Conservation (phyloP, 352 stramenopile species). For the Aphanomyces cochlioides region DNA sequence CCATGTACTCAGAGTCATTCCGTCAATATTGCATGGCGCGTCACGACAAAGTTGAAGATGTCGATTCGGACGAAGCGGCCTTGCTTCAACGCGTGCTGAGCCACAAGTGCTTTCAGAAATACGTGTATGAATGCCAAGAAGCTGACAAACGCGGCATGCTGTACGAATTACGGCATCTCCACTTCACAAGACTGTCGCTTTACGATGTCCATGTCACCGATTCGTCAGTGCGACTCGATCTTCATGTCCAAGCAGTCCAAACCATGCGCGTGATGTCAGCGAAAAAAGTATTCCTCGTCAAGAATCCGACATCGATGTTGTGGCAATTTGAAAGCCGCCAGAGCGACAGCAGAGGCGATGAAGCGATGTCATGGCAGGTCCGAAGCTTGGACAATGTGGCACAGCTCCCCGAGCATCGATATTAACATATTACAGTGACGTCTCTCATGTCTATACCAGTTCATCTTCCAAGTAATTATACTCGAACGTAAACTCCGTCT, state of each 20-base stretch:
- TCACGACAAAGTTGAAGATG: background rate
- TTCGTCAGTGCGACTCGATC: background rate
- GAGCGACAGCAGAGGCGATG: background rate
- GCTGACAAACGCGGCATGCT: conserved; percentile 23
- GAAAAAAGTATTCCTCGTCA: conserved; percentile 3
- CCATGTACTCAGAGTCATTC: conserved; percentile 20
- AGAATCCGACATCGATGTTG: conserved; percentile 19
- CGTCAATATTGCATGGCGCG: conserved; percentile 14
- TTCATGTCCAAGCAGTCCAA: conserved; percentile 19
- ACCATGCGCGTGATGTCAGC: conserved; percentile 17
- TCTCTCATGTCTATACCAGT: conserved; percentile 36
- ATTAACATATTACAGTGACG: too few relatives aligned
- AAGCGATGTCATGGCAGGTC: conserved; percentile 1
- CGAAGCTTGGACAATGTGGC: conserved; percentile 8
- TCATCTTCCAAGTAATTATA: conserved; percentile 96
- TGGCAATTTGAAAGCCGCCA: conserved; percentile 14
- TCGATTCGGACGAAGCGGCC: conserved; percentile 3
- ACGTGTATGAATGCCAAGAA: conserved; percentile 21
- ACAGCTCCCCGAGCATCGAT: background rate
- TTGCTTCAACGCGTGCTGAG: conserved; percentile 6
- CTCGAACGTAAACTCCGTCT: conserved; percentile 99
- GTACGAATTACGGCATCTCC: conserved; percentile 22
- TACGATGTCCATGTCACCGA: background rate
- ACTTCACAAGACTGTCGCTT: background rate
- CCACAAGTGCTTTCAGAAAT: conserved; percentile 1